Conservation (phyloP, 2,329 filamentous ascomycete species). For the Alternaria alternata region DNA sequence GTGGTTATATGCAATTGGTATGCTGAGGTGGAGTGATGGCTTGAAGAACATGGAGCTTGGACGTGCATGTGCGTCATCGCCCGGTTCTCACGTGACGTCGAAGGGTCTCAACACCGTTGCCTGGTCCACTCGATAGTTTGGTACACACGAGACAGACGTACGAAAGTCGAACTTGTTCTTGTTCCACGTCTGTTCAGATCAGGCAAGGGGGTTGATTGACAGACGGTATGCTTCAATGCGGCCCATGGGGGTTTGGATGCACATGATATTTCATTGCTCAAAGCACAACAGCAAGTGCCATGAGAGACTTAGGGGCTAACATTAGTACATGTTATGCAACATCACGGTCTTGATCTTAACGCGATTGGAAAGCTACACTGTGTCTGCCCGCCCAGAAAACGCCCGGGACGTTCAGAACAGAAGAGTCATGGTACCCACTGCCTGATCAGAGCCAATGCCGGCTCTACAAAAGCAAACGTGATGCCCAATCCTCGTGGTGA, state of each 20-base stretch:
- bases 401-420: neutral
- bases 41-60: slow-evolving; percentile 26
- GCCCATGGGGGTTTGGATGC: neutral
- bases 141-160: neutral
- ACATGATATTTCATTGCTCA: neutral
- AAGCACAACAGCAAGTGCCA: neutral
- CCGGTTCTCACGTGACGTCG: slow-evolving; percentile 18
- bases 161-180: neutral
- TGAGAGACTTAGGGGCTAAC: neutral
- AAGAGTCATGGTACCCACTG: neutral
- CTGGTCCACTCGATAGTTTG: slow-evolving; percentile 1
- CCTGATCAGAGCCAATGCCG: neutral
- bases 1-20: slow-evolving; percentile 26
- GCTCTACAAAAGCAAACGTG: neutral
- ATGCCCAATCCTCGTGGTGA: slow-evolving; percentile 18
- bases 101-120: slow-evolving; percentile 2
- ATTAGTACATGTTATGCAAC: neutral
- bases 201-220: neutral
- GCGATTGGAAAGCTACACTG: neutral
- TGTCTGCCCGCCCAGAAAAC: neutral
- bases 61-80: slow-evolving; percentile 34
- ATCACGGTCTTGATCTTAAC: neutral
- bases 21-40: slow-evolving; percentile 38
- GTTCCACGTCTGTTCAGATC: neutral
- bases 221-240: neutral